These are phyloP conservation scores for Eragrostis curvula DNA, from an alignment of 176 grass and related monocot genomes.

Conservation along the genomic window DNA sequence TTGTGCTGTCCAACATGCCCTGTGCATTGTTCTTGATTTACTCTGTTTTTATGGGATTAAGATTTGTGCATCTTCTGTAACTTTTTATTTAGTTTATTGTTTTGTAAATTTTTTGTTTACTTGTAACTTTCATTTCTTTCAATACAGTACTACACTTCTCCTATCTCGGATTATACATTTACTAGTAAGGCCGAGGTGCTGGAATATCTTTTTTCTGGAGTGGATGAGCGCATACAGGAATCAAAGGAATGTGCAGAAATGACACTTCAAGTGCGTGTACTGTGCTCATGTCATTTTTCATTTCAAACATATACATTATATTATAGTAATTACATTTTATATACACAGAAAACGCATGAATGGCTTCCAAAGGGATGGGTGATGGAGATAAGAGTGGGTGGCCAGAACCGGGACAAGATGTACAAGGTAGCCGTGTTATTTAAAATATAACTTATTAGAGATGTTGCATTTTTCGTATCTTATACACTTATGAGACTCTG, in stretches of 20 bases:
- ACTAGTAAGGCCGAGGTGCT: slow-evolving; percentile 34
- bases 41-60: rapidly evolving
- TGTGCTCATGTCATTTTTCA: background rate
- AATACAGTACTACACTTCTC: slow-evolving; percentile 52
- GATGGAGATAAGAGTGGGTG: slow-evolving; percentile 48
- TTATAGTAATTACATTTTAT: background rate
- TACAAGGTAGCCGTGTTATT: slow-evolving; percentile 39
- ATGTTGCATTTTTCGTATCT: background rate
- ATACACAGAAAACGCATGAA: slow-evolving; percentile 3
- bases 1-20: background rate
- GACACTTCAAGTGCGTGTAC: slow-evolving; percentile 1
- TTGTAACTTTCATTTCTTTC: background rate
- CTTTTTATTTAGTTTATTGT: background rate
- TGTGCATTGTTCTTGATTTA: background rate
- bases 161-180: slow-evolving; percentile 34
- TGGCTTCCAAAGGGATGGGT: slow-evolving; percentile 58
- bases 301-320: background rate
- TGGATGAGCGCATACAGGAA: slow-evolving; percentile 34
- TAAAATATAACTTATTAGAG: background rate
- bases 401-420: slow-evolving; percentile 46
- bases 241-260: slow-evolving; percentile 3
- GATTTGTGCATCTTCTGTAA: background rate
- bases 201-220: slow-evolving; percentile 38
- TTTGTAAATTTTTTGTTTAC: background rate
- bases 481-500: background rate